These are phyloP conservation scores for Septoria linicola DNA, from an alignment of 2,329 filamentous ascomycete species.

Conservation along the genomic window DNA sequence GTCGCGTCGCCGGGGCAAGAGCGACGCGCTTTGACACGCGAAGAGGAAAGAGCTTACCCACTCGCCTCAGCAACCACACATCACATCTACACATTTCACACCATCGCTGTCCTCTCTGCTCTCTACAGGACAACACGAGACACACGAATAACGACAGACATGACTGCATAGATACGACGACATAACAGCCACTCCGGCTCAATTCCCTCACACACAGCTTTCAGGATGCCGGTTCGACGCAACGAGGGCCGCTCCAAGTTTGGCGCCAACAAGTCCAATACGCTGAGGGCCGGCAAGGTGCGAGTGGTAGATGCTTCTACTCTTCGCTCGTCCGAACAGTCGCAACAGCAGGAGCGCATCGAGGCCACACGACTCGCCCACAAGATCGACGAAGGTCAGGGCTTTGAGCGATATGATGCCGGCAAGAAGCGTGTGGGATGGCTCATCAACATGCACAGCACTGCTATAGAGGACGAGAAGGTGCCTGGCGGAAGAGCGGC, in stretches of 20 bases:
- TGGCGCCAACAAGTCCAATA: constrained; percentile 35
- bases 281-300: constrained; percentile 41
- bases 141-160: constrained; percentile 9
- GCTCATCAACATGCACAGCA: constrained; percentile 94
- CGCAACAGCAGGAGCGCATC: constrained; percentile 87
- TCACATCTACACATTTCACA: background rate
- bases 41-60: background rate
- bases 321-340: constrained; percentile 74
- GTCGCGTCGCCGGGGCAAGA: background rate
- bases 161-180: constrained; percentile 1
- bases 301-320: constrained; percentile 72
- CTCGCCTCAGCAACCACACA: background rate
- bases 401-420: constrained; percentile 86
- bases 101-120: background rate
- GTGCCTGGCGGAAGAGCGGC: constrained; percentile 81
- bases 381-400: constrained; percentile 91
- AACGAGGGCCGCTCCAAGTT: constrained; percentile 43
- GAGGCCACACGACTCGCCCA: constrained; percentile 81
- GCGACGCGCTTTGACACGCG: background rate
- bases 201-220: background rate
- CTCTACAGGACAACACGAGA: background rate
- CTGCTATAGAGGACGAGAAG: constrained; percentile 79
- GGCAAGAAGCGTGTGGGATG: constrained; percentile 84
- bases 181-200: constrained; percentile 4
- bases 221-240: constrained; percentile 47